Evolutionary conservation across 768 basidiomycete species (phyloP).

Genomic region (Lactifluus echinatus): DNA sequence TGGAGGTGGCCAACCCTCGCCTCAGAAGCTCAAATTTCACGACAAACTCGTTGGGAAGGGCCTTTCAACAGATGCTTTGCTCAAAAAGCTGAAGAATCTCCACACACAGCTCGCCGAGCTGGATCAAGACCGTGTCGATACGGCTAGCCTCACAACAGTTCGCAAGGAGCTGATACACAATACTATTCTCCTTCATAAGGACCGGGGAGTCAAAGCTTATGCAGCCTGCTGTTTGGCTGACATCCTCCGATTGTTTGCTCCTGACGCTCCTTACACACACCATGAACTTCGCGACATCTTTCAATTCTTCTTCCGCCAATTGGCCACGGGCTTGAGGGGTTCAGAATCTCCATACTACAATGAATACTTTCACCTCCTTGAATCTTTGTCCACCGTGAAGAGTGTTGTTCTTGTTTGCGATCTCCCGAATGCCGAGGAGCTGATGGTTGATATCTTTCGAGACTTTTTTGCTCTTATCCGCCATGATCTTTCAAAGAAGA

Average conservation of each 20-base stretch:
- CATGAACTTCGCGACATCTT: conserved; percentile 91
- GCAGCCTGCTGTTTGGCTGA: conserved; percentile 93
- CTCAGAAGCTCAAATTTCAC: conserved; percentile 63
- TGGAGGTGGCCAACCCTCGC: conserved; percentile 41
- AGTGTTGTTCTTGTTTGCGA: conserved; percentile 91
- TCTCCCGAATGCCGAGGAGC: conserved; percentile 76
- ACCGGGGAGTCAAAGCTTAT: conserved; percentile 92
- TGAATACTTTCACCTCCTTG: conserved; percentile 92
- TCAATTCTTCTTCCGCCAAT: conserved; percentile 89
- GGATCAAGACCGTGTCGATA: conserved; percentile 84
- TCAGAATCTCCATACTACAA: conserved; percentile 78
- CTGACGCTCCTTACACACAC: conserved; percentile 92
- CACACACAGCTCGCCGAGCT: conserved; percentile 69
- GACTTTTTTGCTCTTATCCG: conserved; percentile 75
- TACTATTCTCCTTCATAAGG: conserved; percentile 85
- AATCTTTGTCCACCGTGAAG: conserved; percentile 90
- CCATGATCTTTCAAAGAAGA: conserved; percentile 68
- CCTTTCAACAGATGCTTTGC: conserved; percentile 68
- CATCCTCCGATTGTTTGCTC: conserved; percentile 86
- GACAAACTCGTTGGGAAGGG: conserved; percentile 77
- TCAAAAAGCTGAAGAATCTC: conserved; percentile 79
- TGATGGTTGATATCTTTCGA: conserved; percentile 76
- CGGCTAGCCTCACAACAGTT: conserved; percentile 54
- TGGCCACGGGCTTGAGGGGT: conserved; percentile 63
- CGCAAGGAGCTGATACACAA: conserved; percentile 74